phyloP scores from a whole-genome alignment of 106 monocot species.

The Vanilla planifolia region DNA sequence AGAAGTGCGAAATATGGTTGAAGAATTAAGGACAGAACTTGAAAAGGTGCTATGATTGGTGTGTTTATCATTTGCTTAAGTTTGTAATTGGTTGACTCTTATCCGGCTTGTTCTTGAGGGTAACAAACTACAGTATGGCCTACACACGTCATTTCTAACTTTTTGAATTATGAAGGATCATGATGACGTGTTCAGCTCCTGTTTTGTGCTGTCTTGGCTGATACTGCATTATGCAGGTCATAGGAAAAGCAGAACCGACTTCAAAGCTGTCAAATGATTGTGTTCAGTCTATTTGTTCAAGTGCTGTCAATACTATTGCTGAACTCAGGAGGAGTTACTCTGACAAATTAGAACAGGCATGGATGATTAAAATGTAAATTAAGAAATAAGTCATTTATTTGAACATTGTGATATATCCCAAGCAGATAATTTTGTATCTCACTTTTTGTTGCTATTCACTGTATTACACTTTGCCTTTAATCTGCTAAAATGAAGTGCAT shows the following conservation, averaged over 20 bases:
- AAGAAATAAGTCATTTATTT: too few relatives aligned
- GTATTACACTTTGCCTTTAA: too few relatives aligned
- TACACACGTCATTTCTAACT: too few relatives aligned
- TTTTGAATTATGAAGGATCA: too few relatives aligned
- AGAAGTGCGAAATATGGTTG: conserved; percentile 70
- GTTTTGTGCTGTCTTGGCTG: not conserved
- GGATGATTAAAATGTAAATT: not conserved
- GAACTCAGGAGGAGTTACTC: conserved; percentile 74
- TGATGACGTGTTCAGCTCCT: not conserved
- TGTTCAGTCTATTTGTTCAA: conserved; percentile 26
- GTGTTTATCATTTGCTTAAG: not conserved
- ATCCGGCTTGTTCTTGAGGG: too few relatives aligned
- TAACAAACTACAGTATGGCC: too few relatives aligned
- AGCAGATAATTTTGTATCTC: too few relatives aligned
- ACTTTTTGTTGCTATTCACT: too few relatives aligned
- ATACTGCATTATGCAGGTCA: conserved; percentile 32
- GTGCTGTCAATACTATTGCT: conserved; percentile 39
- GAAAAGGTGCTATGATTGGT: conserved; percentile 44
- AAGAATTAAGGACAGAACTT: conserved; percentile 72
- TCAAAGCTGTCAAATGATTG: conserved; percentile 15
- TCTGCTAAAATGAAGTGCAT: too few relatives aligned
- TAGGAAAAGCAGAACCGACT: conserved; percentile 26
- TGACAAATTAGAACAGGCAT: conserved; percentile 68
- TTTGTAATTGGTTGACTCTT: not conserved
- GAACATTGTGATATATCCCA: too few relatives aligned